Base-by-base conservation (phyloP, 345 rosid species). In the Ceriops decandra region DNA sequence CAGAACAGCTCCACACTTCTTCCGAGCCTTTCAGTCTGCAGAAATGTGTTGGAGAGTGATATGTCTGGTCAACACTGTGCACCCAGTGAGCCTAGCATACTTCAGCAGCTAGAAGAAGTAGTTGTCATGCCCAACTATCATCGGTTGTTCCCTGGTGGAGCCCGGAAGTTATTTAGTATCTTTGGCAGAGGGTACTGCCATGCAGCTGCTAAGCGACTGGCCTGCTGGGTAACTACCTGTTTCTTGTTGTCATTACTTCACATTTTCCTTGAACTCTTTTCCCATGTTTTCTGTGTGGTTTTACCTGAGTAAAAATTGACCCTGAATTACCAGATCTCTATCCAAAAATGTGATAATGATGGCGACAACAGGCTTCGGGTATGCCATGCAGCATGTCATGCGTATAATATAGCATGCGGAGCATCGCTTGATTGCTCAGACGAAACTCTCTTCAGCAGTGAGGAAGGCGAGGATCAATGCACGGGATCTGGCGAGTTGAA, bases 391-490 rank as follows among this genome's bases (percentile, higher is more conserved):
- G 99, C 99, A 22, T 95, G 99, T 32, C 86, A 87, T 60, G 90
- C 99, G 0, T 95, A 95, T 68, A 95, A 95, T 61, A 77, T 74
- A 68, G 99, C 97, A 0, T 95, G 99, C 71, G 98, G 99, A 53
- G 99, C 99, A 62, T 88, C 99, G 3, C 87, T 95, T 3, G 99
- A 95, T 83, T 95, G 99, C 82, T 79, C 90, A 2, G 99, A 95
- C 78, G 90, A 90, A 80, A 92, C 99, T 52, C 98, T 95, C 15
- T 95, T 95, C 81, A 90, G 99, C 68, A 82, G 87, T 1, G 87
- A 76, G 46, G 91, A 86, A 73, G 84, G 87, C 0, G 90, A 86
- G 27, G 89, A 85, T 32, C 92, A 92, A 53, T 95, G 99, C 83
- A 95, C 99, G 0, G 99, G 99, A 31, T 82, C 88, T 1, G 88